Conservation (phyloP, 768 basidiomycete genomes). For the Kwoniella heveanensis region DNA sequence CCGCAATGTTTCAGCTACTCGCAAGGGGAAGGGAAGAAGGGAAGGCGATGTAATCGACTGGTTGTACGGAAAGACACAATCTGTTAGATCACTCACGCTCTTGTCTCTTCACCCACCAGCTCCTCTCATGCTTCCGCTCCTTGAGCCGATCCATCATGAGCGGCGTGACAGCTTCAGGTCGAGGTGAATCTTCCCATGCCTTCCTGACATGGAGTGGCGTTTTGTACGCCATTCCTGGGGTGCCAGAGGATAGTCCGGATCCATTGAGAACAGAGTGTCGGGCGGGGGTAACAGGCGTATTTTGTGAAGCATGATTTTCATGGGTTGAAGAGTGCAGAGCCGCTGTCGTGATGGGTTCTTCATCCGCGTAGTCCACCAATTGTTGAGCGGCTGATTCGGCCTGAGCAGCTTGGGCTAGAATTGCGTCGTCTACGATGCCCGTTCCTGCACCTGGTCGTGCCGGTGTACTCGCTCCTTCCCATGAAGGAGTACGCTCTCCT, state of each 20-base stretch:
- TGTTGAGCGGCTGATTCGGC: slow-evolving; percentile 90
- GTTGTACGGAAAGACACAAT: too few species aligned
- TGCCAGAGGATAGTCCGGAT: background rate
- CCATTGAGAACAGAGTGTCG: slow-evolving; percentile 5
- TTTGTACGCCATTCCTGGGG: slow-evolving; percentile 15
- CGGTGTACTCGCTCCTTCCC: background rate
- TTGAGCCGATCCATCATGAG: slow-evolving; percentile 69
- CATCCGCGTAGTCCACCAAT: slow-evolving; percentile 76
- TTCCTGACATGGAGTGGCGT: slow-evolving; percentile 52
- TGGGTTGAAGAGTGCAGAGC: background rate
- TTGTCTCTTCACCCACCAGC: slow-evolving; percentile 82
- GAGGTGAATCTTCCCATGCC: slow-evolving; percentile 77
- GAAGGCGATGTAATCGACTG: too few species aligned
- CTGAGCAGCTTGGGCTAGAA: slow-evolving; percentile 84
- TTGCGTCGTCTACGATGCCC: slow-evolving; percentile 71
- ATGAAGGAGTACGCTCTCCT: background rate
- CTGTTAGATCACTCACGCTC: slow-evolving; percentile 64
- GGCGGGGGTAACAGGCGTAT: slow-evolving; percentile 65
- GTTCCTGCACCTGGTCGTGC: background rate
- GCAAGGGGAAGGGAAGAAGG: too few species aligned
- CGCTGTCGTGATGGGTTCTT: slow-evolving; percentile 8
- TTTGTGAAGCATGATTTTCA: too few species aligned
- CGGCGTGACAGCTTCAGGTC: slow-evolving; percentile 62
- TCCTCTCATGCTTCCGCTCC: slow-evolving; percentile 68
- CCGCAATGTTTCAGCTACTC: too few species aligned